Conservation (phyloP, 2,329 filamentous ascomycete genomes). For the Intubia oerlemansii region DNA sequence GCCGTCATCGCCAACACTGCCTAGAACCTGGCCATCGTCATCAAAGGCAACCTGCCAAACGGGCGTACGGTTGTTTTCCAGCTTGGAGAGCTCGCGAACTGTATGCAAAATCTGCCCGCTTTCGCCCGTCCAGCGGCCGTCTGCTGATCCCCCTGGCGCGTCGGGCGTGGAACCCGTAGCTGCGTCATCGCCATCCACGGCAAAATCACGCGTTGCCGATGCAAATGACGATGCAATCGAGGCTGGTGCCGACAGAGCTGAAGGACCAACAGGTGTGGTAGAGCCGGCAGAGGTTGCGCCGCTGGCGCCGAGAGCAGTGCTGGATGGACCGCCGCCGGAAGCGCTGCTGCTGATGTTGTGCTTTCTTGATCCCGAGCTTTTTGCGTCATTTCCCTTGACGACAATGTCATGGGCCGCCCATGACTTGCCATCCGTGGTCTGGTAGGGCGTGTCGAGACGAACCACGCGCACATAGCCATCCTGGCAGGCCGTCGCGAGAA, state of each 20-base stretch:
- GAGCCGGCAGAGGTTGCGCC: too few relatives aligned
- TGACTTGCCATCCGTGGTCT: slow-evolving; percentile 23
- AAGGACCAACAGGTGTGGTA: slow-evolving; percentile 1
- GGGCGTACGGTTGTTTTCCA: slow-evolving; percentile 46
- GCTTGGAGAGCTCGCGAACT: slow-evolving; percentile 39
- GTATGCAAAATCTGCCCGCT: slow-evolving; percentile 46
- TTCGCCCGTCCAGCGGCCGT: slow-evolving; percentile 31
- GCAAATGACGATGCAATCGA: slow-evolving; percentile 5
- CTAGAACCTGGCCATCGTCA: slow-evolving; percentile 47
- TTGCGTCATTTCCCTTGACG: slow-evolving; percentile 19
- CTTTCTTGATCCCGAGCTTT: too few relatives aligned
- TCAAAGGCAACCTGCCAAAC: slow-evolving; percentile 60
- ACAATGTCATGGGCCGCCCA: slow-evolving; percentile 25
- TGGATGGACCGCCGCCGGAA: too few relatives aligned
- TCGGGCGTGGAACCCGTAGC: too few relatives aligned
- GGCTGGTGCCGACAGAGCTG: slow-evolving; percentile 1
- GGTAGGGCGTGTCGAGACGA: slow-evolving; percentile 42
- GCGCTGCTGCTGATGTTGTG: too few relatives aligned
- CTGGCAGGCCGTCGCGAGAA: slow-evolving; percentile 79
- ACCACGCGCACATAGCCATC: slow-evolving; percentile 85
- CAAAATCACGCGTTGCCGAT: slow-evolving; percentile 3
- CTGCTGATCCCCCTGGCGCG: too few relatives aligned
- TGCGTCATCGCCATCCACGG: too few relatives aligned
- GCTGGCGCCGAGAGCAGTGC: too few relatives aligned
- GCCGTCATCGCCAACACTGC: slow-evolving; percentile 59